Evolutionary conservation across 1,284 basidiomycete species (phyloP).

Genomic region (Meira nashicola): DNA sequence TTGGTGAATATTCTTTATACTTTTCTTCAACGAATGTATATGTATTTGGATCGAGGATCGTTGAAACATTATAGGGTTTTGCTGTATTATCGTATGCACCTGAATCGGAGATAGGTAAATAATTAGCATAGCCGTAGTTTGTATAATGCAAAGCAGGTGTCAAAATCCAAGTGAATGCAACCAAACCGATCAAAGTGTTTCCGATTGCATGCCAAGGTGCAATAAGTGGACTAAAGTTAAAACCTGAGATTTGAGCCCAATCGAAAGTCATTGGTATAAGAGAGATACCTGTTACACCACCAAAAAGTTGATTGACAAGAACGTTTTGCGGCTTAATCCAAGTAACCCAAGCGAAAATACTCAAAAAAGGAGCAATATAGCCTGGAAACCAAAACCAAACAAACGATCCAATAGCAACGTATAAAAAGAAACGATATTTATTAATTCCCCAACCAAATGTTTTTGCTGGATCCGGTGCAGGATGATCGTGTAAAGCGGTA

Average conservation of each 20-base stretch:
- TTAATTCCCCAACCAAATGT: constrained; percentile 55
- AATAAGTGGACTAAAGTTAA: constrained; percentile 27
- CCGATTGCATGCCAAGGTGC: constrained; percentile 37
- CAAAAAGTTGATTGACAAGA: constrained; percentile 43
- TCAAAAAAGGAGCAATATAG: constrained; percentile 40
- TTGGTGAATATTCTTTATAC: constrained; percentile 42
- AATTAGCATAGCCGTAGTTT: neutral
- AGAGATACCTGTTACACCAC: constrained; percentile 32
- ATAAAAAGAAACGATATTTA: constrained; percentile 38
- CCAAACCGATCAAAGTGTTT: constrained; percentile 32
- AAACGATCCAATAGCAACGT: constrained; percentile 26
- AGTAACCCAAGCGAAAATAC: constrained; percentile 43
- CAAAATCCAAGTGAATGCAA: constrained; percentile 37
- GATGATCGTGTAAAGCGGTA: constrained; percentile 37
- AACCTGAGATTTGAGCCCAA: constrained; percentile 36
- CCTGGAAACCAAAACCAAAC: constrained; percentile 43
- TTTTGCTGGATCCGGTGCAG: constrained; percentile 10
- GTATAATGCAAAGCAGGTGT: constrained; percentile 42
- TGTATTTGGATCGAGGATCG: constrained; percentile 22
- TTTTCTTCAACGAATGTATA: constrained; percentile 25
- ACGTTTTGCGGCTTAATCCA: constrained; percentile 43
- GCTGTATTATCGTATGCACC: constrained; percentile 38
- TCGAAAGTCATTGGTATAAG: constrained; percentile 40
- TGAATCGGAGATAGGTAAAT: constrained; percentile 12
- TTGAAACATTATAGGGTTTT: constrained; percentile 23